phyloP scores from a whole-genome alignment of 371 early-diverging fungal species.

The Mucor sp. region DNA sequence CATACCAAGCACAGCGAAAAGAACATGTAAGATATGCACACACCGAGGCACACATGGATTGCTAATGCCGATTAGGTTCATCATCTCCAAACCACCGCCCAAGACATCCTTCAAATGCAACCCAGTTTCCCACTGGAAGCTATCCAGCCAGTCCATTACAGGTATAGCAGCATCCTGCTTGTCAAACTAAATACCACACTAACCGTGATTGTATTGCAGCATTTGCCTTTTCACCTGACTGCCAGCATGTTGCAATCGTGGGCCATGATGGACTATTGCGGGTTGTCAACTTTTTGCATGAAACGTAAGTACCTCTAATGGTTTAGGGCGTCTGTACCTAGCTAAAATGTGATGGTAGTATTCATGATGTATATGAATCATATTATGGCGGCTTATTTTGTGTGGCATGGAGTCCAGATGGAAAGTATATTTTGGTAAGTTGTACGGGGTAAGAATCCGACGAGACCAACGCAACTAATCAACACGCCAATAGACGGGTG shows the following conservation, averaged over 20 bases:
- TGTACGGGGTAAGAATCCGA: too few relatives aligned
- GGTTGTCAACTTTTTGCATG: slow-evolving; percentile 71
- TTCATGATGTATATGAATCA: slow-evolving; percentile 72
- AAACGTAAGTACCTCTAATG: slow-evolving; percentile 38
- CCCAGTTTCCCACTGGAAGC: slow-evolving; percentile 75
- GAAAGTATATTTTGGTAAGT: slow-evolving; percentile 83
- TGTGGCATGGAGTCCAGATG: slow-evolving; percentile 92
- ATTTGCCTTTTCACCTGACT: slow-evolving; percentile 90
- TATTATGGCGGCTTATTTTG: slow-evolving; percentile 90
- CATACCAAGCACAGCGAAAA: slow-evolving; percentile 4
- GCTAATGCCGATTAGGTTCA: slow-evolving; percentile 43
- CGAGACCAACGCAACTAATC: too few relatives aligned
- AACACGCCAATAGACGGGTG: slow-evolving; percentile 65
- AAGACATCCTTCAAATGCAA: slow-evolving; percentile 65
- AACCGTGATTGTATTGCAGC: slow-evolving; percentile 28
- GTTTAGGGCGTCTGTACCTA: too few relatives aligned
- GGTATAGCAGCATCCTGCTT: slow-evolving; percentile 35
- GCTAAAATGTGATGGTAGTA: slow-evolving; percentile 17
- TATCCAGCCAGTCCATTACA: slow-evolving; percentile 66
- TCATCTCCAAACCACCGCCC: slow-evolving; percentile 51
- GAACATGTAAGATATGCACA: neutral
- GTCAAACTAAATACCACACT: neutral
- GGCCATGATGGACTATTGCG: slow-evolving; percentile 77
- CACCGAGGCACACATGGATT: neutral
- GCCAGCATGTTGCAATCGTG: slow-evolving; percentile 78